Percentiles rank a stretch among this genome's conserved stretches.
Evolutionary conservation across 208 protist species (phyloP).

Genomic region (Angomonas ambiguus): DNA sequence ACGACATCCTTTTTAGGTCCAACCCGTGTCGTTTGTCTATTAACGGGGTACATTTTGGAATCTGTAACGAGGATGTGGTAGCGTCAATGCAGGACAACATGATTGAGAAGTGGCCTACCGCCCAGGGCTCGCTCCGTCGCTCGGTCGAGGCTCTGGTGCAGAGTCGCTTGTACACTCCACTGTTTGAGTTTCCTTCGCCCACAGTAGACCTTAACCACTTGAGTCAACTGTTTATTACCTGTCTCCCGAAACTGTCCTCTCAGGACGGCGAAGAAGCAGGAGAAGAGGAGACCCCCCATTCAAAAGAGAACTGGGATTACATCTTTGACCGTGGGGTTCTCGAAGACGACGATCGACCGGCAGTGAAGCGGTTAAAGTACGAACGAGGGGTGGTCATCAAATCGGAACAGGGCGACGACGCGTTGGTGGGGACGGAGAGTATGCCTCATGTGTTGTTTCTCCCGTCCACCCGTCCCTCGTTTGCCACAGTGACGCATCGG

Average conservation of each 20-base stretch:
- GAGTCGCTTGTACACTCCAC: slow-evolving; percentile 64
- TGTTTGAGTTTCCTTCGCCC: slow-evolving; percentile 46
- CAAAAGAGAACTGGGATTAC: background rate
- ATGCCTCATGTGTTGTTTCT: slow-evolving; percentile 84
- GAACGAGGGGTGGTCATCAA: slow-evolving; percentile 14
- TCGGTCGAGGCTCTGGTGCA: slow-evolving; percentile 68
- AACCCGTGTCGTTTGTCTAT: slow-evolving; percentile 78
- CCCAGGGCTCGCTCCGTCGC: slow-evolving; percentile 73
- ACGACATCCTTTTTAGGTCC: slow-evolving; percentile 61
- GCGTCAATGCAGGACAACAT: slow-evolving; percentile 62
- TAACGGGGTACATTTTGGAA: slow-evolving; percentile 79
- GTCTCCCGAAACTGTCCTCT: slow-evolving; percentile 19
- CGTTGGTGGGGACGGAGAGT: slow-evolving; percentile 23
- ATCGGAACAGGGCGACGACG: background rate
- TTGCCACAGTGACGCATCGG: slow-evolving; percentile 72
- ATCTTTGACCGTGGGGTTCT: background rate
- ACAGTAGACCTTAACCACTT: slow-evolving; percentile 63
- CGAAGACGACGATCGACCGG: background rate
- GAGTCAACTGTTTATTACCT: slow-evolving; percentile 48
- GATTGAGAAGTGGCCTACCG: slow-evolving; percentile 69
- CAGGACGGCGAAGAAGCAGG: background rate
- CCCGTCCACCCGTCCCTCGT: slow-evolving; percentile 67
- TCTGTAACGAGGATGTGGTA: slow-evolving; percentile 80
- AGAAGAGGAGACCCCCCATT: background rate
- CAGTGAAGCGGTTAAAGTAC: slow-evolving; percentile 27